Base-by-base conservation (phyloP, 164 flowering plant genomes). In the Stephania cephalantha region DNA sequence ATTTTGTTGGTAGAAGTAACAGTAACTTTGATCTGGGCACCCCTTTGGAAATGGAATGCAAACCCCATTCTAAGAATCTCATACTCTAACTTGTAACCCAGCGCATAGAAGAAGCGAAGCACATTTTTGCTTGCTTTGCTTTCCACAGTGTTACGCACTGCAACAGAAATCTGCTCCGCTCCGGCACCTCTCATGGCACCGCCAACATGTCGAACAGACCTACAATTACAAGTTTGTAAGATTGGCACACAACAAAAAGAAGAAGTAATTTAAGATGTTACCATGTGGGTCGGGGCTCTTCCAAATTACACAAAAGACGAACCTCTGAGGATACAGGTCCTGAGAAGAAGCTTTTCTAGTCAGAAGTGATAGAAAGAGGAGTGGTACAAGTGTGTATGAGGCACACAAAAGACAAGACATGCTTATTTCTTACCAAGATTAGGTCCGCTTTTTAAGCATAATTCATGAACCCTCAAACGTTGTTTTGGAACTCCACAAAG, bases 131-230 rank as follows among this genome's bases (percentile, higher is more conserved):
- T 92, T 8, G 81, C 89, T 90, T 93, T 95, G 82, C 97, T 92
- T 84, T 95, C 98, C 50, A 84, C 86, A 89, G 88, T 83, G 25
- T 87, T 79, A 79, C 97, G 84, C 61, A 95, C 97, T 63, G 91
- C 83, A 78, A 93, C 95, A 7, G 98, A 87, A 22, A 95, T 79
- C 83, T 93, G 98, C 31, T 95, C 99, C 20, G 99, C 98, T 10
- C 97, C 99, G 78, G 98, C 86, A 79, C 99, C 99, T 81, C 97
- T 87, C 92, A 93, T 89, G 63, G 97, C 87, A 76, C 98, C 95
- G 11, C 98, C 98, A 78, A 93, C 82, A 83, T 95, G 97, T 53
- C 88, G 87, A 73, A 93, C 91, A 52, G 91, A 91, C 98, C 99
- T 95, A 77, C 44, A 75, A 17, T 58, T 58, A 15, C 35, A 31